These are phyloP conservation scores for Fusarium pseudonygamai DNA, from an alignment of 2,329 filamentous ascomycete species.

Conservation along the genomic window DNA sequence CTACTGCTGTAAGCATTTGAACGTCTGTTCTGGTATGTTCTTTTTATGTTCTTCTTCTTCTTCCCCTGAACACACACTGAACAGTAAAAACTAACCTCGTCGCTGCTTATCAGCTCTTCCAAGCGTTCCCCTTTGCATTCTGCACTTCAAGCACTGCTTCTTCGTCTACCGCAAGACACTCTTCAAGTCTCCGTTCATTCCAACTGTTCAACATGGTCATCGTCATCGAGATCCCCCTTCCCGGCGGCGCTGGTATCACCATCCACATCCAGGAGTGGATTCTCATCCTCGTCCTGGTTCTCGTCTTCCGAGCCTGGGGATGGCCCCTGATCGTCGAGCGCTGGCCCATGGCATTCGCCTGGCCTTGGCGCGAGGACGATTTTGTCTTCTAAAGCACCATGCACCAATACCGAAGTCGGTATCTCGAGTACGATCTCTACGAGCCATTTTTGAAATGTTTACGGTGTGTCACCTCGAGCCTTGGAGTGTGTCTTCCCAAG, in stretches of 20 bases:
- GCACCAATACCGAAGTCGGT: not conserved
- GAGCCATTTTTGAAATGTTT: not conserved
- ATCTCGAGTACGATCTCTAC: not conserved
- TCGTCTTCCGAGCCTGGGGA: not conserved
- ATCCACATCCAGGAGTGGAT: not conserved
- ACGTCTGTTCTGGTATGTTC: conserved; percentile 12
- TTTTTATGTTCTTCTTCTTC: not conserved
- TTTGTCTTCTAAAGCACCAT: not conserved
- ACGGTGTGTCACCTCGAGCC: not conserved
- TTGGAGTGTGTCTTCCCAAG: not conserved
- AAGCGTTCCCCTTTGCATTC: not conserved
- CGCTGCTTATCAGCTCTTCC: not conserved
- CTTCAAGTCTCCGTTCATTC: not conserved
- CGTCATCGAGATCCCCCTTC: not conserved
- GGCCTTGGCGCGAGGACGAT: not conserved
- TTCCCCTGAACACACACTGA: not conserved
- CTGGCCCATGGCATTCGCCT: not conserved
- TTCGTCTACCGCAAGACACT: not conserved
- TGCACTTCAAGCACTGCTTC: not conserved
- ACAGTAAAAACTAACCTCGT: not conserved
- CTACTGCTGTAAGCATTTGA: not conserved
- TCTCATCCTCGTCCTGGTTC: not conserved
- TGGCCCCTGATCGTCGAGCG: not conserved
- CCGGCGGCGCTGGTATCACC: not conserved
- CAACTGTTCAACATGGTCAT: not conserved